Evolutionary conservation across 2,329 filamentous ascomycete species (phyloP).

Genomic region (Pezicula carpinea): DNA sequence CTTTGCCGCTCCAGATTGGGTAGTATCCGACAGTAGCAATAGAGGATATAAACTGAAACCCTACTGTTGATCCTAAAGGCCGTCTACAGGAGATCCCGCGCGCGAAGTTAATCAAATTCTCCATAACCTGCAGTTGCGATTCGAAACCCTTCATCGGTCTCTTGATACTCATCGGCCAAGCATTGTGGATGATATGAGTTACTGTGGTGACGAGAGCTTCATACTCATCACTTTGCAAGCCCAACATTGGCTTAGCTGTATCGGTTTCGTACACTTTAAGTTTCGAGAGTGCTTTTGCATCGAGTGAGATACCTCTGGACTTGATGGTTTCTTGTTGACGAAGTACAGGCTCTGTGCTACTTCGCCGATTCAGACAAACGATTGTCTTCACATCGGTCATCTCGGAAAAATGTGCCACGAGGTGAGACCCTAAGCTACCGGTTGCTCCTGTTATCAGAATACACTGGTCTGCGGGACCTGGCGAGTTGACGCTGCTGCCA

Average conservation of each 20-base stretch:
- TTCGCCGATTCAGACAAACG: constrained; percentile 43
- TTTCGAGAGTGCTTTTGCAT: constrained; percentile 26
- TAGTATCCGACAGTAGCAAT: constrained; percentile 34
- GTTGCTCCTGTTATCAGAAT: constrained; percentile 35
- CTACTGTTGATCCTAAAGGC: constrained; percentile 11
- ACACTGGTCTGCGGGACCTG: neutral
- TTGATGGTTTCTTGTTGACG: constrained; percentile 33
- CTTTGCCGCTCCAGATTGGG: constrained; percentile 23
- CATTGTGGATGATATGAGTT: constrained; percentile 48
- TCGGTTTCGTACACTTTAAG: constrained; percentile 37
- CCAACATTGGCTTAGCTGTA: constrained; percentile 36
- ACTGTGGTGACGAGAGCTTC: constrained; percentile 30
- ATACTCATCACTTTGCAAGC: constrained; percentile 36
- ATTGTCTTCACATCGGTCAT: constrained; percentile 26
- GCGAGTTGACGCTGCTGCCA: neutral
- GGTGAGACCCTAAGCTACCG: constrained; percentile 33
- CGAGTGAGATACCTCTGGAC: constrained; percentile 22
- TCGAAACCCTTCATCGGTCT: constrained; percentile 35
- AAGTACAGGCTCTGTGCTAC: constrained; percentile 18
- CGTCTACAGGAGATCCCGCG: constrained; percentile 24
- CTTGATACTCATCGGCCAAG: constrained; percentile 44
- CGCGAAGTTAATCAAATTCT: constrained; percentile 42
- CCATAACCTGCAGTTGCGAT: constrained; percentile 39
- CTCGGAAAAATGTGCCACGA: constrained; percentile 27
- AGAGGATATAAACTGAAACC: constrained; percentile 40